These are phyloP conservation scores for Aspergillus pseudoterreus DNA, from an alignment of 2,329 filamentous ascomycete genomes.

Conservation along the genomic window DNA sequence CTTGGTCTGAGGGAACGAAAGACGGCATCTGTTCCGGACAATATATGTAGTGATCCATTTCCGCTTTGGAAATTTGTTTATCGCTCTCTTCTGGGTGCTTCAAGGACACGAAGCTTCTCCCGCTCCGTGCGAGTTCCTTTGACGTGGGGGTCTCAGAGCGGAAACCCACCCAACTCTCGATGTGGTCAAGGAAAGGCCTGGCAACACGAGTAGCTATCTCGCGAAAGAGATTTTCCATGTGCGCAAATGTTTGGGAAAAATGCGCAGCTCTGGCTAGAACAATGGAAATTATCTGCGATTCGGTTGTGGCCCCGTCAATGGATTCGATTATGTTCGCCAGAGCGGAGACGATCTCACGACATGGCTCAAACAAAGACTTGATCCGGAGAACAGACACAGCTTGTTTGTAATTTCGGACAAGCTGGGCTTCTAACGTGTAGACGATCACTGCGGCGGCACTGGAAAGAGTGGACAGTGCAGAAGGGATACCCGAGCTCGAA, in stretches of 20 bases:
- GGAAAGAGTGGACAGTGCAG: slow-evolving; percentile 34
- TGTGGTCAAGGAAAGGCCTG: slow-evolving; percentile 62
- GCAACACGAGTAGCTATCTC: slow-evolving; percentile 64
- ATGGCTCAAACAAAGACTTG: slow-evolving; percentile 37
- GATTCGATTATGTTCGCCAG: slow-evolving; percentile 36
- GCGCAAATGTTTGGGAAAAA: slow-evolving; percentile 60
- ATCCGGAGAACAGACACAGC: slow-evolving; percentile 34
- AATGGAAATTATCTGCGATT: slow-evolving; percentile 60
- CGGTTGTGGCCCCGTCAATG: slow-evolving; percentile 49
- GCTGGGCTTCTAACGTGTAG: slow-evolving; percentile 34
- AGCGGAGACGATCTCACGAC: slow-evolving; percentile 33
- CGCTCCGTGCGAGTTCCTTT: slow-evolving; percentile 46
- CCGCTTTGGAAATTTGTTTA: slow-evolving; percentile 54
- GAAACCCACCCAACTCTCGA: slow-evolving; percentile 73
- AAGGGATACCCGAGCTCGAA: slow-evolving; percentile 22
- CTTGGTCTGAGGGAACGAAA: slow-evolving; percentile 69
- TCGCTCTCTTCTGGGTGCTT: slow-evolving; percentile 59
- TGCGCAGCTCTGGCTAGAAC: slow-evolving; percentile 61
- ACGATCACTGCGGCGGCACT: slow-evolving; percentile 32
- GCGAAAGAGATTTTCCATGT: slow-evolving; percentile 61
- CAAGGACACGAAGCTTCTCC: slow-evolving; percentile 59
- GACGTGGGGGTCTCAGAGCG: slow-evolving; percentile 55
- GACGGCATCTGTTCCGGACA: slow-evolving; percentile 58
- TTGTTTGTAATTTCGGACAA: slow-evolving; percentile 22
- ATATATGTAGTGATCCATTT: slow-evolving; percentile 60